Base-by-base conservation (phyloP, 345 rosid genomes). In the Cardamine occulta region DNA sequence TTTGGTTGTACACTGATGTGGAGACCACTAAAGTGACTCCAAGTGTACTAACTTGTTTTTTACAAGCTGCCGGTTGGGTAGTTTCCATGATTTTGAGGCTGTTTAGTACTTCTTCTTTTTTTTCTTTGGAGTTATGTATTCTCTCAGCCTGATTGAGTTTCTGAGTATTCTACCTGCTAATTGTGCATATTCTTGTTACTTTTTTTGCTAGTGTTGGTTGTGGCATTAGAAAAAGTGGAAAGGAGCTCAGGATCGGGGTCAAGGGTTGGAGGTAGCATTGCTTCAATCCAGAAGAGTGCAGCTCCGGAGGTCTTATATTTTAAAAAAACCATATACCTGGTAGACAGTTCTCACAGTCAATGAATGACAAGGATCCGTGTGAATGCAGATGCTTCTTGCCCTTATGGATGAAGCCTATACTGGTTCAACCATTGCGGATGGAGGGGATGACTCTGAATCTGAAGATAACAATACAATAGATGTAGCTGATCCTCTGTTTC, bases 371-470 rank as follows among this genome's bases (percentile, higher is more conserved):
- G 39, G 57, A 31, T 66, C 21, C 57, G 42, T 31, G 11, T 84
- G 66, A 63, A 63, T 75, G 70, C 88, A 91, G 97, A 92, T 95
- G 97, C 85, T 95, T 61, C 93, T 92, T 83, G 96, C 92, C 39
- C 95, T 95, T 75, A 95, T 95, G 99, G 97, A 95, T 86, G 99
- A 95, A 81, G 99, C 99, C 29, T 95, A 95, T 78, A 92, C 97
- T 51, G 99, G 99, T 83, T 95, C 97, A 60, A 90, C 93, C 74
- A 89, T 95, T 11, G 97, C 86, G 32, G 91, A 89, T 81, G 96
- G 93, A 65, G 96, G 93, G 67, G 97, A 80, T 65, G 93, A 89
- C 85, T 91, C 92, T 67, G 97, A 89, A 86, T 92, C 97, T 52
- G 99, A 92, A 84, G 99, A 92, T 65, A 84, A 80, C 85, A 89